A percentile compares a stretch with the other conserved stretches of the same genome.
Evolutionary conservation across 2,329 filamentous ascomycete species (phyloP).

Genomic region (Fusarium fracticaudum): DNA sequence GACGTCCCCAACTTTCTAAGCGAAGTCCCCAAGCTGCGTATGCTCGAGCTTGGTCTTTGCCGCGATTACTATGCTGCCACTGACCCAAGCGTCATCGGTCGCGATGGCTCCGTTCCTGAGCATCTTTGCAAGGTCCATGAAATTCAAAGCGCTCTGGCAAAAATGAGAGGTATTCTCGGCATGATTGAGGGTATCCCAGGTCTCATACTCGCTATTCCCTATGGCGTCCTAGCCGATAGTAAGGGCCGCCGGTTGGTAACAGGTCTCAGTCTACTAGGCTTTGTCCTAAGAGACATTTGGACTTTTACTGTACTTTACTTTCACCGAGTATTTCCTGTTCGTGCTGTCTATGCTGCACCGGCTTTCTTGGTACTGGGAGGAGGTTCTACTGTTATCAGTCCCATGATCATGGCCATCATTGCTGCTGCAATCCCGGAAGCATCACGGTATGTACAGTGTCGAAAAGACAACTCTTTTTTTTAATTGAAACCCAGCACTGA

Average conservation of each 20-base stretch:
- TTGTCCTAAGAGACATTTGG: not conserved
- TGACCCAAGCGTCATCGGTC: not conserved
- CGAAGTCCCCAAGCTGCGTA: not conserved
- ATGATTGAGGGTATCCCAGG: not conserved
- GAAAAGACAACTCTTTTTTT: fast-evolving
- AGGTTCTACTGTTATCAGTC: not conserved
- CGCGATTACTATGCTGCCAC: not conserved
- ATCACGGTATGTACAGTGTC: not conserved
- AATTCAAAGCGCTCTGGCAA: not conserved
- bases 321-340: not conserved
- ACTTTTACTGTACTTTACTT: not conserved
- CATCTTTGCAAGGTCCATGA: not conserved
- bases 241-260: not conserved
- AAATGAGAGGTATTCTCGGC: not conserved
- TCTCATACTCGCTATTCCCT: not conserved
- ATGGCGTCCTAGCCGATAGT: not conserved
- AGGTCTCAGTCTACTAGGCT: not conserved
- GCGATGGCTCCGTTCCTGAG: not conserved
- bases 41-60: not conserved
- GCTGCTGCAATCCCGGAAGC: not conserved
- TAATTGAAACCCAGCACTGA: not conserved
- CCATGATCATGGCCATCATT: constrained; percentile 3
- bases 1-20: not conserved
- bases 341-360: not conserved
- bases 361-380: not conserved